These are phyloP conservation scores for Hyphodiscus hymeniophilus DNA, from an alignment of 495 filamentous ascomycete genomes.

Conservation along the genomic window DNA sequence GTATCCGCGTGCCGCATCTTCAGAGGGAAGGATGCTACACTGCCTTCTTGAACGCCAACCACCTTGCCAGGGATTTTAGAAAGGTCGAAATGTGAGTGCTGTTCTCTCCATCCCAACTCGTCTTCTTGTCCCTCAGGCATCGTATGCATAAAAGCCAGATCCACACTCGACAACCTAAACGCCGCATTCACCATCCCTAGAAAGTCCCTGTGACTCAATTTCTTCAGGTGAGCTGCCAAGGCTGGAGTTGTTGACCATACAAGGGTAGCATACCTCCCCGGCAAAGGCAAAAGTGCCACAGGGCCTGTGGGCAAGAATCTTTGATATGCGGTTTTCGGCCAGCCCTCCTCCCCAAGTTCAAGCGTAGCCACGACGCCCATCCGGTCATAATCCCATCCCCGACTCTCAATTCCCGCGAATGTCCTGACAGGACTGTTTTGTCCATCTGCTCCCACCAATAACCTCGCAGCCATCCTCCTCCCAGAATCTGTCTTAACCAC, in stretches of 20 bases:
- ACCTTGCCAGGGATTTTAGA: constrained; percentile 47
- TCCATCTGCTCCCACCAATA: constrained; percentile 90
- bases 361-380: constrained; percentile 90
- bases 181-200: constrained; percentile 86
- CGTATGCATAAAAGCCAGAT: constrained; percentile 73
- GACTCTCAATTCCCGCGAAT: constrained; percentile 76
- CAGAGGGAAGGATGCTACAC: constrained; percentile 84
- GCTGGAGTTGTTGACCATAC: constrained; percentile 88
- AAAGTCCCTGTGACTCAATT: constrained; percentile 61
- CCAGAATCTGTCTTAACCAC: constrained; percentile 58
- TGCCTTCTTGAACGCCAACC: constrained; percentile 64
- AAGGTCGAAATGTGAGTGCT: constrained; percentile 51
- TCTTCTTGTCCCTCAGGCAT: constrained; percentile 52
- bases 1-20: constrained; percentile 84
- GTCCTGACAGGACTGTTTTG: constrained; percentile 87
- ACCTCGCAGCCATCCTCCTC: constrained; percentile 61
- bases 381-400: constrained; percentile 89
- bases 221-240: constrained; percentile 73
- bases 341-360: constrained; percentile 50
- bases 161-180: constrained; percentile 71
- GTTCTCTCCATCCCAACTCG: constrained; percentile 74
- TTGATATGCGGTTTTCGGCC: constrained; percentile 78
- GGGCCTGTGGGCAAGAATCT: constrained; percentile 90
- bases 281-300: constrained; percentile 82
- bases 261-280: constrained; percentile 69